These are phyloP conservation scores for Antarctomyces pellizariae DNA, from an alignment of 495 filamentous ascomycete species.

Conservation along the genomic window DNA sequence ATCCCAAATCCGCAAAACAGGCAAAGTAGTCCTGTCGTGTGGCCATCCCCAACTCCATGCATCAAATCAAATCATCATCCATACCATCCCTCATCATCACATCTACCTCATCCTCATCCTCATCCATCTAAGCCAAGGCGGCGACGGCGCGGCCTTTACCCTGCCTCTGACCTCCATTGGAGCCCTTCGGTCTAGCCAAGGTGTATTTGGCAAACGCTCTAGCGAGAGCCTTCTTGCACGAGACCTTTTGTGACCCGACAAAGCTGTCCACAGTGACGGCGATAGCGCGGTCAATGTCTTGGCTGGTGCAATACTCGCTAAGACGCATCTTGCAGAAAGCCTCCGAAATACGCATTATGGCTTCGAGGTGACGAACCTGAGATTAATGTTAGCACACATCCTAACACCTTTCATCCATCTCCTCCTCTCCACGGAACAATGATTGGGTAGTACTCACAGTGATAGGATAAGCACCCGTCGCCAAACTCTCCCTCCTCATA, in stretches of 20 bases:
- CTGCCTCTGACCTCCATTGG: slow-evolving; percentile 2
- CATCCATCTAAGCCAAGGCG: not conserved
- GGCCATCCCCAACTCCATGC: too few species aligned
- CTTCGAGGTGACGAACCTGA: slow-evolving; percentile 90
- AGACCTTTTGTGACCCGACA: slow-evolving; percentile 88
- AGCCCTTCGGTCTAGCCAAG: slow-evolving; percentile 22
- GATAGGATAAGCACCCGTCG: slow-evolving; percentile 92
- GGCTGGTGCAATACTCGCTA: slow-evolving; percentile 67
- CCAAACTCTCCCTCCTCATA: slow-evolving; percentile 79
- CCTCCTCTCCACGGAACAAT: too few species aligned
- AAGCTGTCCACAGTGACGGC: slow-evolving; percentile 93
- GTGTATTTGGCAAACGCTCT: slow-evolving; percentile 95
- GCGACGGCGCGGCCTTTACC: not conserved
- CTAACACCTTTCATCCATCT: too few species aligned
- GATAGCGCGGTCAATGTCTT: slow-evolving; percentile 92
- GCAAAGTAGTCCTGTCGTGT: too few species aligned
- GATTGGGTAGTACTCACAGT: slow-evolving; percentile 37
- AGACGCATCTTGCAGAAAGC: slow-evolving; percentile 90
- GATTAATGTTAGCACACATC: slow-evolving; percentile 1
- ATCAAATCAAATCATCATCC: too few species aligned
- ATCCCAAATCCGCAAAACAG: too few species aligned
- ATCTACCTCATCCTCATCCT: too few species aligned
- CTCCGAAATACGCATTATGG: slow-evolving; percentile 84
- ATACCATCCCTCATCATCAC: too few species aligned
- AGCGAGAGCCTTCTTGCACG: slow-evolving; percentile 90